A percentile compares a stretch with the other conserved stretches of the same genome.
These are phyloP conservation scores for Populus hybrid DNA, from an alignment of 441 rosid genomes.

Conservation along the genomic window DNA sequence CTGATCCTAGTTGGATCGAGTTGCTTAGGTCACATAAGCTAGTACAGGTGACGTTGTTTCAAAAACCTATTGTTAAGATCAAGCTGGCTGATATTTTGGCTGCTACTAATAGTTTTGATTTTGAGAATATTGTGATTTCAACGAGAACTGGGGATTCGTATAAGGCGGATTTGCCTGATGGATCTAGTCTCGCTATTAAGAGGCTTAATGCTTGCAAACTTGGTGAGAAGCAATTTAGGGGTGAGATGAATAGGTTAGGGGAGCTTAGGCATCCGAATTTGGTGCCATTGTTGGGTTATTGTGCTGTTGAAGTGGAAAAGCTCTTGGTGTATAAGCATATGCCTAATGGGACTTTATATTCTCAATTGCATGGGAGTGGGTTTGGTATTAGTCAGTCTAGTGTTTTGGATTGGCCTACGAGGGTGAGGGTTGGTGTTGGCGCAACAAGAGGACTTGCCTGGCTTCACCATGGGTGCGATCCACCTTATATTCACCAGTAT, in stretches of 20 bases:
- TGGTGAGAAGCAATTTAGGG: conserved; percentile 60
- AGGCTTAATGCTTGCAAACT: conserved; percentile 57
- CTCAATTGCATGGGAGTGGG: conserved; percentile 36
- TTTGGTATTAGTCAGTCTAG: not conserved
- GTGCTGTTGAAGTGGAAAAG: conserved; percentile 61
- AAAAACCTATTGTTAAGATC: conserved; percentile 80
- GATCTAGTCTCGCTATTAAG: conserved; percentile 77
- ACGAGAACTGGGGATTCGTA: conserved; percentile 68
- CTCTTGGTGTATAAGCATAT: conserved; percentile 62
- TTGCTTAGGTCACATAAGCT: conserved; percentile 58
- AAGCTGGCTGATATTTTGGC: conserved; percentile 77
- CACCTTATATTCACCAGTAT: conserved; percentile 69
- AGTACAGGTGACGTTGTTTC: conserved; percentile 77
- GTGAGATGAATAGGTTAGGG: conserved; percentile 59
- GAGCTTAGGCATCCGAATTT: conserved; percentile 75
- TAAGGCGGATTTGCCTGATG: conserved; percentile 81
- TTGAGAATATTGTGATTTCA: conserved; percentile 46
- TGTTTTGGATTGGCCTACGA: conserved; percentile 56
- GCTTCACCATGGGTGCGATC: conserved; percentile 79
- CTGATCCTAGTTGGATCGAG: conserved; percentile 49
- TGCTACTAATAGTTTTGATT: conserved; percentile 64
- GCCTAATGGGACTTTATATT: conserved; percentile 59
- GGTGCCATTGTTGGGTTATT: conserved; percentile 69
- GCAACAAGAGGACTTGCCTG: conserved; percentile 72
- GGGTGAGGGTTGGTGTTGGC: conserved; percentile 63